Conservation (phyloP, 2,329 filamentous ascomycete genomes). For the Coniosporium tulheliwenetii region DNA sequence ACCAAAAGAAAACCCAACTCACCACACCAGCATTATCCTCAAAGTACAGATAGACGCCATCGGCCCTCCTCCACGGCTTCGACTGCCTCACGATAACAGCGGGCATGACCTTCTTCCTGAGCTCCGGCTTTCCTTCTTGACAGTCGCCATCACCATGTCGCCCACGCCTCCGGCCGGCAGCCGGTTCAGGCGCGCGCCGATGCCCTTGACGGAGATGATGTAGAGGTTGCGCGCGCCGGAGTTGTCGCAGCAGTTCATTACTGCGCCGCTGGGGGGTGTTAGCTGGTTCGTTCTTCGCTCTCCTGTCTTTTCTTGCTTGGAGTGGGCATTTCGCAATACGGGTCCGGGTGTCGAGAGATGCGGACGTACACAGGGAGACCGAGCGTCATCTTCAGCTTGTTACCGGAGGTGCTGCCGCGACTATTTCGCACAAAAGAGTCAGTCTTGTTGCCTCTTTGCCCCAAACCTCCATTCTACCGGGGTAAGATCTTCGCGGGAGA, state of each 20-base stretch:
- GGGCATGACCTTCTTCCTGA: slow-evolving; percentile 99
- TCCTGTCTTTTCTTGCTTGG: too few relatives aligned
- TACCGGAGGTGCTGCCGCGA: slow-evolving; percentile 83
- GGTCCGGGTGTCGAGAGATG: slow-evolving; percentile 1
- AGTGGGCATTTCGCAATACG: too few relatives aligned
- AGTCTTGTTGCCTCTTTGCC: not conserved
- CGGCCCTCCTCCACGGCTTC: slow-evolving; percentile 98
- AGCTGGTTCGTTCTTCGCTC: too few relatives aligned
- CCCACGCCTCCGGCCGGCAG: slow-evolving; percentile 94
- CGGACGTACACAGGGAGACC: slow-evolving; percentile 95
- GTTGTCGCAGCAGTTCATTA: slow-evolving; percentile 99
- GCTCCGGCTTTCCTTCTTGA: slow-evolving; percentile 99
- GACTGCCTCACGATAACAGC: slow-evolving; percentile 96
- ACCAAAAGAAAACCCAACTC: slow-evolving; percentile 29
- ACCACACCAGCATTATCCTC: slow-evolving; percentile 99
- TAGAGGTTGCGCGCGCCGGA: slow-evolving; percentile 96
- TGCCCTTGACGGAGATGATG: slow-evolving; percentile 99
- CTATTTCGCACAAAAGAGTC: slow-evolving; percentile 17
- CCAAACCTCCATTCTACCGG: not conserved
- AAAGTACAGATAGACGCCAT: slow-evolving; percentile 99
- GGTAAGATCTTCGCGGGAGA: slow-evolving; percentile 7
- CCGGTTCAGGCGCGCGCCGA: slow-evolving; percentile 93
- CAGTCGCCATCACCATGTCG: slow-evolving; percentile 99
- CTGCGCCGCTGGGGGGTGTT: slow-evolving; percentile 58
- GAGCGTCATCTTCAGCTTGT: slow-evolving; percentile 99